These are phyloP conservation scores for Sordariomycetes sp. DNA, from an alignment of 2,329 filamentous ascomycete genomes.

Conservation along the genomic window DNA sequence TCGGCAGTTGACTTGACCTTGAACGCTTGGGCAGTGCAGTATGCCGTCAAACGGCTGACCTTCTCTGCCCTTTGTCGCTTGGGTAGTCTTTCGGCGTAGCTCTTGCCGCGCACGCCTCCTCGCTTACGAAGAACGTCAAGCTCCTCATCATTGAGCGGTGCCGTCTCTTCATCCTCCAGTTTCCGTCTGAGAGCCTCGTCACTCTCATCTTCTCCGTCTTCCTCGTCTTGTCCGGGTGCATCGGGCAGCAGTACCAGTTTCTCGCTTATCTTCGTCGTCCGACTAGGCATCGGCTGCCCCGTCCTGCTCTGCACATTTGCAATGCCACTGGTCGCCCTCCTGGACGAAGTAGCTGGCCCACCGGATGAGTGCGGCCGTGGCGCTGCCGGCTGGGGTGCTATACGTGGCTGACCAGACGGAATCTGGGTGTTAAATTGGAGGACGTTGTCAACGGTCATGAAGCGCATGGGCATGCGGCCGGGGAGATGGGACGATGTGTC, in stretches of 20 bases:
- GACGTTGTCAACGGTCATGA: constrained; percentile 88
- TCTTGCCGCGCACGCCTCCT: constrained; percentile 64
- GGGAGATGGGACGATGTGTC: constrained; percentile 17
- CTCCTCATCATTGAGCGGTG: constrained; percentile 60
- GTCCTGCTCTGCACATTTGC: constrained; percentile 31
- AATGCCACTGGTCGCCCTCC: constrained; percentile 24
- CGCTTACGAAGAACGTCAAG: constrained; percentile 52
- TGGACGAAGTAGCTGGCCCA: constrained; percentile 8
- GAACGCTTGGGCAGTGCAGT: constrained; percentile 91
- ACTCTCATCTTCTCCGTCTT: constrained; percentile 50
- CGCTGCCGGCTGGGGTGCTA: constrained; percentile 45
- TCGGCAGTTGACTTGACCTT: constrained; percentile 82
- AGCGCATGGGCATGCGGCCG: constrained; percentile 49
- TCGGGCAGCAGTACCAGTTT: constrained; percentile 94
- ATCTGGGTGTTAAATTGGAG: constrained; percentile 92
- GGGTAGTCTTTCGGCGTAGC: constrained; percentile 85
- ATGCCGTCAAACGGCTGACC: constrained; percentile 83
- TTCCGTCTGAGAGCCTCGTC: constrained; percentile 24
- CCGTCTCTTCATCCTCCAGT: constrained; percentile 48
- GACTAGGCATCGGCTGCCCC: constrained; percentile 61
- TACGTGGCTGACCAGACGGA: constrained; percentile 82
- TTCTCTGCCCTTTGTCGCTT: constrained; percentile 83
- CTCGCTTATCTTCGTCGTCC: constrained; percentile 90
- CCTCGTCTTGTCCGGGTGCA: constrained; percentile 51
- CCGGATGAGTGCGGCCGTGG: constrained; percentile 11